Base-by-base conservation (phyloP, 2,329 filamentous ascomycete species). In the Fusarium temperatum region DNA sequence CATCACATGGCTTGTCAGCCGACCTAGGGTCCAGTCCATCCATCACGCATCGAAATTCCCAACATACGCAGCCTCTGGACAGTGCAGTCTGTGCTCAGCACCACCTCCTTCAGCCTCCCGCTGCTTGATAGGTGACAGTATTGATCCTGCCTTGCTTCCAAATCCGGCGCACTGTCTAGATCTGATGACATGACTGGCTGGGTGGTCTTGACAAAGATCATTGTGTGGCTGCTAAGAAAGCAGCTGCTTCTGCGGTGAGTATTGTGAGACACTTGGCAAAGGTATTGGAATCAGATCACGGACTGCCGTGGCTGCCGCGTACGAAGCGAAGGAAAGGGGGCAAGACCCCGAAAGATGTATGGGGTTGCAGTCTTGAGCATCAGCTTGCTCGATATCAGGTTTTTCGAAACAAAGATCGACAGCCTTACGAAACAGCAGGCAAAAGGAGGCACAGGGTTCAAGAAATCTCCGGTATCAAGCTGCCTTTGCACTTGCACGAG, bases 1-100 rank as follows among this genome's bases (percentile, higher is more conserved):
- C 62, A 75, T 78, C 76, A 77, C 75, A 78, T 78, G 76, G 76
- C 71, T 70, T 66, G 71, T 78, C 76, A 78, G 76, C 75, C 73
- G 76, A 78, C 76, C 75, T 44, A 59, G 58, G 55, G 65, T 76
- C 66, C 56, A 59, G 56, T 51, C 54, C 42, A 59, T 30, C 56
- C 58, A 63, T 75, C 53, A 73, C 64, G 42, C 63, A 68, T 68
- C 70, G 36, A 48, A 57, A 73, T 59, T 66, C 69, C 57, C 53
- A 61, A 62, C 51, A 63, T 58, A 57, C 35, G 63, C 63, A 66
- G 59, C 70, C 63, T 63, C 53, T 60, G 36, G 30, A 63, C 42
- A 24, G 41, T 70, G 41, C 26, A 70, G 67, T 70, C 58, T 72
- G 63, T 66, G 60, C 61, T 66, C 66, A 56, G 59, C 64, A 75